Evolutionary conservation across 306 rosid species (phyloP).

Genomic region (Vachellia pachyceras): DNA sequence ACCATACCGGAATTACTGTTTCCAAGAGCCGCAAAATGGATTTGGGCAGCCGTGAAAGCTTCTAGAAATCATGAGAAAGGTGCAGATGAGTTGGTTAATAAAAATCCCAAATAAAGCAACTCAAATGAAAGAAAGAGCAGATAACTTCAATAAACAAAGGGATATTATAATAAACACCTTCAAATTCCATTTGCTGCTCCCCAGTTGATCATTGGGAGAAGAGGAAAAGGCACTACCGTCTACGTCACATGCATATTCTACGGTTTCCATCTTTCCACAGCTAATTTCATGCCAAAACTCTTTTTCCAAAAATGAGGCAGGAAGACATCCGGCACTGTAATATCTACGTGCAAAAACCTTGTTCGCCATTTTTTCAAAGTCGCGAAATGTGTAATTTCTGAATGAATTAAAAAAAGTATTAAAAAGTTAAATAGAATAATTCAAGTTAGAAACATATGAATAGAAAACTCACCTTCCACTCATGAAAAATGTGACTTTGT

Average conservation of each 20-base stretch:
- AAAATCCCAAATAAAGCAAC: slow-evolving; percentile 4
- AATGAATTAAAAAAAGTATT: slow-evolving; percentile 41
- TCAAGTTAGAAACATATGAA: slow-evolving; percentile 13
- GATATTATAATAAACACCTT: slow-evolving; percentile 64
- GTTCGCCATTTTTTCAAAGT: slow-evolving; percentile 96
- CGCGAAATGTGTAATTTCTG: slow-evolving; percentile 89
- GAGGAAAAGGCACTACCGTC: slow-evolving; percentile 96
- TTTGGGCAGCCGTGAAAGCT: slow-evolving; percentile 81
- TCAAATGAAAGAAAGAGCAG: neutral
- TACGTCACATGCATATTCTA: slow-evolving; percentile 97
- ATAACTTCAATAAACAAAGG: neutral
- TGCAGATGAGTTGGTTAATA: slow-evolving; percentile 20
- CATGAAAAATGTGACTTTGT: slow-evolving; percentile 90
- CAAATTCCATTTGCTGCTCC: slow-evolving; percentile 92
- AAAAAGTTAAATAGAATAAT: slow-evolving; percentile 32
- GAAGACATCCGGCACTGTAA: slow-evolving; percentile 81
- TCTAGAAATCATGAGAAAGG: slow-evolving; percentile 56
- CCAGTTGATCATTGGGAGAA: slow-evolving; percentile 84
- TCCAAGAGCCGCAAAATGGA: slow-evolving; percentile 83
- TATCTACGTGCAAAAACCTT: slow-evolving; percentile 87
- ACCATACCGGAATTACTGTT: slow-evolving; percentile 78
- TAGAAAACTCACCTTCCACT: slow-evolving; percentile 79
- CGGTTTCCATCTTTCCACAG: slow-evolving; percentile 84
- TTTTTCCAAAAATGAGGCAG: slow-evolving; percentile 80
- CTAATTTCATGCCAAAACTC: slow-evolving; percentile 95